Conservation (phyloP, 306 rosid genomes). For the Vachellia collinsii region DNA sequence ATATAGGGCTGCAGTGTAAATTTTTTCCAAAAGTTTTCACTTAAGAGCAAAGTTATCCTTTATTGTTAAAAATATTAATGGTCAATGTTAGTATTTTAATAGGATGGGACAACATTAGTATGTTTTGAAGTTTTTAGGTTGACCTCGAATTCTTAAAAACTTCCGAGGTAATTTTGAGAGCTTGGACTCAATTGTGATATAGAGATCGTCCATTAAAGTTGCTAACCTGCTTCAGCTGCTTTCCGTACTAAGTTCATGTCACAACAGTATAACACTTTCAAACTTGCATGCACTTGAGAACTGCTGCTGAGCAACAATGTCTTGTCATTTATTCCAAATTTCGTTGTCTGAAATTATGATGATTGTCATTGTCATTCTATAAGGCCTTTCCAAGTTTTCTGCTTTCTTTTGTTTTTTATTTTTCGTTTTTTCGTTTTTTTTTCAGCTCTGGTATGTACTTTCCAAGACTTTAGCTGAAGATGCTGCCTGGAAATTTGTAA, state of each 20-base stretch:
- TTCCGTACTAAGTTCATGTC: not conserved
- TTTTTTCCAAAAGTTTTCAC: too few species aligned
- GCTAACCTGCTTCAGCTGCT: constrained; percentile 29
- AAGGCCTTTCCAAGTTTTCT: constrained; percentile 6
- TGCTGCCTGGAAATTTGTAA: constrained; percentile 83
- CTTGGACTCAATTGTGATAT: not conserved
- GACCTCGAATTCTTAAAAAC: too few species aligned
- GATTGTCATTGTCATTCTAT: constrained; percentile 6
- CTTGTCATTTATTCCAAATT: constrained; percentile 13
- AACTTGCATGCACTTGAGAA: not conserved
- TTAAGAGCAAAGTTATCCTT: too few species aligned
- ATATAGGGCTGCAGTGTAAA: not conserved
- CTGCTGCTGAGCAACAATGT: not conserved
- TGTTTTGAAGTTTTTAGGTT: too few species aligned
- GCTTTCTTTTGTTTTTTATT: not conserved
- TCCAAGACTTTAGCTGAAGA: constrained; percentile 93
- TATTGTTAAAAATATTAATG: too few species aligned
- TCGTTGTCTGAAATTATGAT: not conserved
- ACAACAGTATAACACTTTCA: constrained; percentile 13
- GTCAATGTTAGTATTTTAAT: too few species aligned
- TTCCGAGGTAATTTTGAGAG: not conserved
- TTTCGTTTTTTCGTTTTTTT: too few species aligned
- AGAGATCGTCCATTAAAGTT: not conserved
- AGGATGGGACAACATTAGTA: too few species aligned
- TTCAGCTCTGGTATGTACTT: constrained; percentile 76